These are phyloP conservation scores for Cyberlindnera lachancei DNA, from an alignment of 805 yeast genomes.

Conservation along the genomic window DNA sequence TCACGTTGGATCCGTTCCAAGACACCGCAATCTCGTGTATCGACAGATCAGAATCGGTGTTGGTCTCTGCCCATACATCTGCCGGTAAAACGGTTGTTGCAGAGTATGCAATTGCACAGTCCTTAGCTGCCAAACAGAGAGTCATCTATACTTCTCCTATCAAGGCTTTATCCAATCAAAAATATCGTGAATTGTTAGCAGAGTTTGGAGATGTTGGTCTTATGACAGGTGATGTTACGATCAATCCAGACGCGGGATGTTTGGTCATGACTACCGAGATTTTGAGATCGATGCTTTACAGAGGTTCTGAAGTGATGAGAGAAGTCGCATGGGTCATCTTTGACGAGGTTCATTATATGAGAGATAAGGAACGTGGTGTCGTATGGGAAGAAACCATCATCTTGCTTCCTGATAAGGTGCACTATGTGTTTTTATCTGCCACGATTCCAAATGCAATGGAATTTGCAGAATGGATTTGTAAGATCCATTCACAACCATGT, in stretches of 20 bases:
- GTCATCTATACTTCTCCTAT: conserved; percentile 96
- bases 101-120: conserved; percentile 94
- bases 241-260: conserved; percentile 97
- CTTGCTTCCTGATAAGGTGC: conserved; percentile 90
- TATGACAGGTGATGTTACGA: conserved; percentile 99
- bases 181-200: conserved; percentile 82
- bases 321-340: conserved; percentile 99
- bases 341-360: conserved; percentile 98
- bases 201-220: conserved; percentile 94
- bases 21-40: conserved; percentile 95
- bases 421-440: conserved; percentile 88
- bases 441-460: conserved; percentile 98
- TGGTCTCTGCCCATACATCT: conserved; percentile 97
- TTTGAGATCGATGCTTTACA: conserved; percentile 89
- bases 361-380: conserved; percentile 97
- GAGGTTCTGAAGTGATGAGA: conserved; percentile 97
- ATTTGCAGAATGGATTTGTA: conserved; percentile 97
- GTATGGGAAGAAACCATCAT: conserved; percentile 99
- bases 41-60: conserved; percentile 87
- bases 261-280: conserved; percentile 98
- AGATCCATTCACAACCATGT: conserved; percentile 92
- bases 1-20: conserved; percentile 93
- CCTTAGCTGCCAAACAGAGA: conserved; percentile 89
- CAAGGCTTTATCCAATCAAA: conserved; percentile 84
- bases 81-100: conserved; percentile 99